Conservation (phyloP, 352 stramenopile genomes). For the Pythium sp. region DNA sequence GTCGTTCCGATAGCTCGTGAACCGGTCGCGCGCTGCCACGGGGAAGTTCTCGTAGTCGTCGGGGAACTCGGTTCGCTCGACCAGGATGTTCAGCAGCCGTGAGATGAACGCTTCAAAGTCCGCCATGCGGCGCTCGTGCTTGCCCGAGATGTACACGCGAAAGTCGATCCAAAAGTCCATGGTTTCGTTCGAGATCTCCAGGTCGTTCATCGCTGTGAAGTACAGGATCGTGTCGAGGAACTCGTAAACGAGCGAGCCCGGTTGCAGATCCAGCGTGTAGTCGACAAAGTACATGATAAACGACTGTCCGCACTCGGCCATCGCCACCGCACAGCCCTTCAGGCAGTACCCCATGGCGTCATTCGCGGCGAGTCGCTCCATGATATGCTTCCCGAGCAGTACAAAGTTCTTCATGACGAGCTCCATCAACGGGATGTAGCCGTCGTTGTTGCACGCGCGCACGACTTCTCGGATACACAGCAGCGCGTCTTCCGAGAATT, state of each 20-base stretch:
- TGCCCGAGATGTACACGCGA: slow-evolving; percentile 67
- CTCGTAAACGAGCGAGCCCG: slow-evolving; percentile 67
- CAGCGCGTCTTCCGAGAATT: slow-evolving; percentile 45
- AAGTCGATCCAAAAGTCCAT: slow-evolving; percentile 87
- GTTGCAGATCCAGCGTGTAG: slow-evolving; percentile 54
- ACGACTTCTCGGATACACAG: slow-evolving; percentile 70
- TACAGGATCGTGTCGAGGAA: slow-evolving; percentile 69
- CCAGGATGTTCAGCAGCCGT: slow-evolving; percentile 59
- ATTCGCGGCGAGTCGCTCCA: slow-evolving; percentile 27
- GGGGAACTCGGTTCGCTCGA: slow-evolving; percentile 70
- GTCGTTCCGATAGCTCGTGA: slow-evolving; percentile 66
- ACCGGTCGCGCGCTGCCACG: slow-evolving; percentile 53
- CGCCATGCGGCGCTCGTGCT: slow-evolving; percentile 66
- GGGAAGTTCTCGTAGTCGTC: slow-evolving; percentile 50
- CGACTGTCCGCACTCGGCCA: slow-evolving; percentile 70
- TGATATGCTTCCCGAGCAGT: slow-evolving; percentile 56
- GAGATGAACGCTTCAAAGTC: slow-evolving; percentile 75
- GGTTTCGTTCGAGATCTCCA: slow-evolving; percentile 72
- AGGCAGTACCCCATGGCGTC: slow-evolving; percentile 47
- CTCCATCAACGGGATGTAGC: slow-evolving; percentile 71
- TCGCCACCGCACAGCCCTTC: slow-evolving; percentile 45
- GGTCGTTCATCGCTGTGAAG: slow-evolving; percentile 62
- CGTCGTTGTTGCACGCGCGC: slow-evolving; percentile 46
- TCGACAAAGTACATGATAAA: slow-evolving; percentile 85
- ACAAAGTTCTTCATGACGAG: slow-evolving; percentile 80